phyloP scores from a whole-genome alignment of 768 basidiomycete species.

The button mushroom (Agaricus bisporus) region DNA sequence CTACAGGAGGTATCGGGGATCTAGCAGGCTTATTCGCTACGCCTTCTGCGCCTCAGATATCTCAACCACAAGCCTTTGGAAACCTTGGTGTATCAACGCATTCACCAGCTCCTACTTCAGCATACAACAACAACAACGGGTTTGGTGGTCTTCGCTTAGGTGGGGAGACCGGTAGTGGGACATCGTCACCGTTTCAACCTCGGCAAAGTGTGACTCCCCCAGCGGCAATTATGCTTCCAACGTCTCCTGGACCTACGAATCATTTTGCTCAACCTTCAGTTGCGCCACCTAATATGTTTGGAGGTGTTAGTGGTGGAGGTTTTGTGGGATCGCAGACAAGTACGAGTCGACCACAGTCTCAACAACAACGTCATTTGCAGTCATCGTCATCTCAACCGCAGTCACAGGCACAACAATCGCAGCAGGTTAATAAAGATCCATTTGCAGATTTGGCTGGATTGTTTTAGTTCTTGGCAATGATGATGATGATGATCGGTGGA shows the following conservation, averaged over 20 bases:
- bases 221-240: slow-evolving; percentile 3
- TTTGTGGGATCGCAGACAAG: background rate
- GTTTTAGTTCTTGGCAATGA: slow-evolving; percentile 37
- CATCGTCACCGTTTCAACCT: slow-evolving; percentile 11
- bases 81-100: slow-evolving; percentile 4
- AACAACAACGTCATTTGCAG: slow-evolving; percentile 12
- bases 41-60: slow-evolving; percentile 16
- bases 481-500: too few relatives aligned
- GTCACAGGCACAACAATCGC: background rate
- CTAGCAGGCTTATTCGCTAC: slow-evolving; percentile 56
- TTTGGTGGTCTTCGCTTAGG: slow-evolving; percentile 6
- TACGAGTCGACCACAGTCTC: background rate
- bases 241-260: background rate
- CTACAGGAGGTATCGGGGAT: slow-evolving; percentile 38
- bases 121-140: slow-evolving; percentile 13
- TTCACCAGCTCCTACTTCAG: slow-evolving; percentile 12
- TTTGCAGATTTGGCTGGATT: slow-evolving; percentile 79
- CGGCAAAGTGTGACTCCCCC: slow-evolving; percentile 3
- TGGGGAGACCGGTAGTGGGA: background rate
- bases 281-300: slow-evolving; percentile 1
- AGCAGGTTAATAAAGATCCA: slow-evolving; percentile 59
- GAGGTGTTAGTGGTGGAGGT: slow-evolving; percentile 2
- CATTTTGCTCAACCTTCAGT: background rate
- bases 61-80: slow-evolving; percentile 4
- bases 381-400: too few relatives aligned